Evolutionary conservation across 495 filamentous ascomycete genomes (phyloP), one percentile per base, ranked within the genome.

Genomic region (Glarea lozoyensis): DNA sequence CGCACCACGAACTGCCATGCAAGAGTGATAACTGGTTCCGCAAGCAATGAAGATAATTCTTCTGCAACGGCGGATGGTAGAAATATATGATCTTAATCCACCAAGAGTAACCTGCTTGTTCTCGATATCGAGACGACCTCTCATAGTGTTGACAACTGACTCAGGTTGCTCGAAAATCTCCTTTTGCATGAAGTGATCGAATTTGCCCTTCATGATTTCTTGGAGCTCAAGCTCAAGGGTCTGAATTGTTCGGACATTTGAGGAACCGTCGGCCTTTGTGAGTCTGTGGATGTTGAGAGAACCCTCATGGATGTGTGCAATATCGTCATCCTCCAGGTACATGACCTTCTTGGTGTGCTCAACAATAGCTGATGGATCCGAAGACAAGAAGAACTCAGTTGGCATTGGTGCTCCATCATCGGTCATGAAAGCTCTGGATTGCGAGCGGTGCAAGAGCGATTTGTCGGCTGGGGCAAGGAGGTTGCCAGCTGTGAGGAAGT

Each of bases 131-230:
- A 98, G 69, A 65, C 92, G 93, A 63, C 92, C 92, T 78, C 92
- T 84, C 92, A 98, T 98, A 32, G 93, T 96, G 73, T 98, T 98
- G 67, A 98, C 81, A 45, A 98, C 87, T 4, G 92, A 98, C 68
- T 98, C 92, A 45, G 92, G 92, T 68, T 98, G 92, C 70, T 98
- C 92, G 64, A 97, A 98, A 58, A 98, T 98, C 62, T 98, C 92
- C 74, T 98, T 98, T 62, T 98, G 93, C 92, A 98, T 98, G 73
- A 96, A 98, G 66, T 98, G 92, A 60, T 98, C 92, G 66, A 97
- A 98, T 58, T 90, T 93, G 59, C 92, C 92, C 78, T 97, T 98
- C 92, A 98, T 98, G 64, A 98, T 98, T 69, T 98, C 92, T 70
- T 98, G 92, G 42, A 98, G 80, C 75, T 98, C 87, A 30, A 98